Evolutionary conservation across 2,329 filamentous ascomycete species (phyloP).

Genomic region (Dryadomyces sulphureus): DNA sequence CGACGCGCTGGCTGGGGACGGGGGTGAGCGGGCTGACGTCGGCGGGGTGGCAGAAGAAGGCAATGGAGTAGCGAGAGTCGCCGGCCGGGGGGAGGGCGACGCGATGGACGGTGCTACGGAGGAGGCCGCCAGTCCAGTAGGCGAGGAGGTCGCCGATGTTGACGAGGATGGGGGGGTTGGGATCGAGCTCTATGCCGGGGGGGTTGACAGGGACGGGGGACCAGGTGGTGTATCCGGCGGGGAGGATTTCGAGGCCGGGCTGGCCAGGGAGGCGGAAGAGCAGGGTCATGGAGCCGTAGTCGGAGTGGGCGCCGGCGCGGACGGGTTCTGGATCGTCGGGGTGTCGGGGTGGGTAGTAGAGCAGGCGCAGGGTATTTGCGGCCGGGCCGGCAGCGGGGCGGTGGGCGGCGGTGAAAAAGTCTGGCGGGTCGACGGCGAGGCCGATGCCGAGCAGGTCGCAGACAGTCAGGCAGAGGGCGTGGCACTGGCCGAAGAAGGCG

Average conservation of each 20-base stretch:
- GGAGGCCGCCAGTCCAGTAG: conserved; percentile 81
- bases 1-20: conserved; percentile 46
- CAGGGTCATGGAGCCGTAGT: conserved; percentile 61
- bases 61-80: conserved; percentile 48
- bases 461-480: conserved; percentile 55
- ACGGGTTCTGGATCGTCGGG: conserved; percentile 42
- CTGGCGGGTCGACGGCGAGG: conserved; percentile 38
- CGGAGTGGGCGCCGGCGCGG: conserved; percentile 80
- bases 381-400: conserved; percentile 28
- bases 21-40: conserved; percentile 34
- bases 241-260: conserved; percentile 68
- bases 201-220: conserved; percentile 54
- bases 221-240: conserved; percentile 36
- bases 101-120: conserved; percentile 78
- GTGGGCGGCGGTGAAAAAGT: conserved; percentile 42
- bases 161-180: conserved; percentile 64
- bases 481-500: conserved; percentile 56
- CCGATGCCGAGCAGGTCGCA: conserved; percentile 67
- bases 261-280: conserved; percentile 79
- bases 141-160: conserved; percentile 55
- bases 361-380: conserved; percentile 49
- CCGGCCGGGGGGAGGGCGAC: conserved; percentile 53
- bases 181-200: conserved; percentile 39
- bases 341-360: conserved; percentile 52
- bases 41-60: conserved; percentile 53